Evolutionary conservation across 2,329 filamentous ascomycete genomes (phyloP).

Genomic region (Aspergillus oerlinghausenensis): DNA sequence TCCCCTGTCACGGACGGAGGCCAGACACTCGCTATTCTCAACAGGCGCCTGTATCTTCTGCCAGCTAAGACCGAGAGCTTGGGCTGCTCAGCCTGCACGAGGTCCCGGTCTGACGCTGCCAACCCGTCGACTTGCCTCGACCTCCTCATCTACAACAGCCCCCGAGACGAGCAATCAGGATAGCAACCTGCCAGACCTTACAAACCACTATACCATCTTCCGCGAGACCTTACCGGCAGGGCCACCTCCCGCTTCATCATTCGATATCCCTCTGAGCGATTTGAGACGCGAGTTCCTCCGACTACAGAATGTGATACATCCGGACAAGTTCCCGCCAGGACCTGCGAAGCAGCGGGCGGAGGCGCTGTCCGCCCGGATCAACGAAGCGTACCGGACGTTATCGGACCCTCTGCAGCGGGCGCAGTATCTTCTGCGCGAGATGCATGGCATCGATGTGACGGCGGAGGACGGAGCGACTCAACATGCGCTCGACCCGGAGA

Average conservation of each 20-base stretch:
- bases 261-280: conserved; percentile 64
- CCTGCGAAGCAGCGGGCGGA: conserved; percentile 60
- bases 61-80: conserved; percentile 7
- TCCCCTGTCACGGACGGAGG: neutral
- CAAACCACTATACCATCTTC: conserved; percentile 83
- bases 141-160: conserved; percentile 4
- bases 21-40: conserved; percentile 6
- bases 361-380: conserved; percentile 75
- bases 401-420: conserved; percentile 72
- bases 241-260: conserved; percentile 71
- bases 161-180: conserved; percentile 3
- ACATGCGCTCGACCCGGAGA: conserved; percentile 62
- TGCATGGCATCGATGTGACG: conserved; percentile 65
- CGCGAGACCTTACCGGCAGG: conserved; percentile 70
- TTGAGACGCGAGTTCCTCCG: conserved; percentile 82
- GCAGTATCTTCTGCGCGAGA: conserved; percentile 72
- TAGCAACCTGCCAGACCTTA: conserved; percentile 30
- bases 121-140: conserved; percentile 17
- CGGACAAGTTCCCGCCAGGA: conserved; percentile 45
- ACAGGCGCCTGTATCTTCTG: conserved; percentile 13
- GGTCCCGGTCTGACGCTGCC: neutral
- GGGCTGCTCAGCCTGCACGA: neutral
- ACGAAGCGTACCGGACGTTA: conserved; percentile 86
- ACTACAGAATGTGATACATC: conserved; percentile 60
- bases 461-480: conserved; percentile 70